A percentile compares a stretch with the other conserved stretches of the same genome.
phyloP scores from a whole-genome alignment of 1,284 basidiomycete genomes.

The Cutaneotrichosporon daszewskae region DNA sequence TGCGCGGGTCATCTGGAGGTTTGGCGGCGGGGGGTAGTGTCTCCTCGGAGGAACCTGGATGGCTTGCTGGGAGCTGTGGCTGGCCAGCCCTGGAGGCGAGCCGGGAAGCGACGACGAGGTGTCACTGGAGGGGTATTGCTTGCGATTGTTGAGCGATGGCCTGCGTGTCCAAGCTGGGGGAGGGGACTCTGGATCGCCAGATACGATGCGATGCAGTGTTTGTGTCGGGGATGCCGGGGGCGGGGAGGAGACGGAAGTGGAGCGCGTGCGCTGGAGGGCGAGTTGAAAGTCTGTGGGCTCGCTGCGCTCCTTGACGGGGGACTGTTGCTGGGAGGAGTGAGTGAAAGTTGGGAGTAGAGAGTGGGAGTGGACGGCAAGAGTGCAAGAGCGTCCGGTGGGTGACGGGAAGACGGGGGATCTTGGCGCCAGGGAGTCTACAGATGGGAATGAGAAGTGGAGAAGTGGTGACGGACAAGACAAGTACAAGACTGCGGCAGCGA shows the following conservation, averaged over 20 bases:
- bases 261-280: constrained; percentile 13
- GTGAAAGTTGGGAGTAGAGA: background rate
- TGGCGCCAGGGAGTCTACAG: too few species aligned
- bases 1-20: constrained; percentile 18
- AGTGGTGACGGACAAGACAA: too few species aligned
- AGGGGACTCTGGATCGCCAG: constrained; percentile 37
- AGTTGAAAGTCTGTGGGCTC: constrained; percentile 8
- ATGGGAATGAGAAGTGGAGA: too few species aligned
- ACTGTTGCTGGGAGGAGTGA: constrained; percentile 15
- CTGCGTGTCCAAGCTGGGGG: constrained; percentile 44
- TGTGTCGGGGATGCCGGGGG: constrained; percentile 15
- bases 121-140: background rate
- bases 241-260: constrained; percentile 6
- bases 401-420: too few species aligned
- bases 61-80: too few species aligned
- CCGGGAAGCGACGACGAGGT: too few species aligned
- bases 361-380: too few species aligned
- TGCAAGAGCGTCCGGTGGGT: too few species aligned
- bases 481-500: too few species aligned
- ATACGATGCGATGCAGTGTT: constrained; percentile 26
- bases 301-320: constrained; percentile 8
- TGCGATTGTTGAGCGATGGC: constrained; percentile 5
- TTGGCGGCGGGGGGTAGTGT: constrained; percentile 4
- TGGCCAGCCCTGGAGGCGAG: too few species aligned
- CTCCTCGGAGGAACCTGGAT: too few species aligned